Evolutionary conservation across 768 basidiomycete species (phyloP).

Genomic region (Lactarius akahatsu): DNA sequence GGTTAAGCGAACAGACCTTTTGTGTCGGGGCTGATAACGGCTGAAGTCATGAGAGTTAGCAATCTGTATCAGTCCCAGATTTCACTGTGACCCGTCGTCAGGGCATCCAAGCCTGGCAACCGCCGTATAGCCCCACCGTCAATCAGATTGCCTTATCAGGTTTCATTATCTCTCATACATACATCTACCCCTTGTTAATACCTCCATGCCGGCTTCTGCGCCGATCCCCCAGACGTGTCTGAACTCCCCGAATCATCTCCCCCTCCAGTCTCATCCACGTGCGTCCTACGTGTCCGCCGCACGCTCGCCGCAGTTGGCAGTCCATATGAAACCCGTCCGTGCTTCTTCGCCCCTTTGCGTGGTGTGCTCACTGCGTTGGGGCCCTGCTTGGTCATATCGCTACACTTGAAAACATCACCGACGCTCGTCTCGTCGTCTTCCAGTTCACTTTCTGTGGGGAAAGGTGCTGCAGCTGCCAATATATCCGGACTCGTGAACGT

Average conservation of each 20-base stretch:
- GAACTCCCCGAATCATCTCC: slow-evolving; percentile 23
- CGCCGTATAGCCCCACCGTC: neutral
- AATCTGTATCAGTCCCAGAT: no score
- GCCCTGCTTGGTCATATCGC: slow-evolving; percentile 12
- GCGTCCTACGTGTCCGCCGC: slow-evolving; percentile 12
- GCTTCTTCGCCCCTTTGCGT: slow-evolving; percentile 12
- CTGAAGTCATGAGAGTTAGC: no score
- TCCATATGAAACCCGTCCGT: slow-evolving; percentile 17
- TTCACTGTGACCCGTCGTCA: slow-evolving; percentile 11
- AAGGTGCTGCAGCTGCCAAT: slow-evolving; percentile 17
- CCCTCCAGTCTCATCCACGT: slow-evolving; percentile 3
- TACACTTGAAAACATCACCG: slow-evolving; percentile 21
- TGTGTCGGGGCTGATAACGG: no score
- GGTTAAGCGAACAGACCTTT: slow-evolving; percentile 22
- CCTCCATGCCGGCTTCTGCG: slow-evolving; percentile 26
- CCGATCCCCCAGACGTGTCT: slow-evolving; percentile 20
- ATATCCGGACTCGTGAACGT: slow-evolving; percentile 23
- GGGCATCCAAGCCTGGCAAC: slow-evolving; percentile 9
- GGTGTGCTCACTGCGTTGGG: slow-evolving; percentile 25
- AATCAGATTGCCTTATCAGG: slow-evolving; percentile 12
- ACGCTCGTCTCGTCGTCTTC: slow-evolving; percentile 10
- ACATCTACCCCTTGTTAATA: slow-evolving; percentile 9
- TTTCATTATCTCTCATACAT: neutral
- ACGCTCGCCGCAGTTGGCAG: slow-evolving; percentile 23
- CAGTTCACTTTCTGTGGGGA: slow-evolving; percentile 14